phyloP scores from a whole-genome alignment of 2,329 filamentous ascomycete species.

The Cyclaneusma minus region DNA sequence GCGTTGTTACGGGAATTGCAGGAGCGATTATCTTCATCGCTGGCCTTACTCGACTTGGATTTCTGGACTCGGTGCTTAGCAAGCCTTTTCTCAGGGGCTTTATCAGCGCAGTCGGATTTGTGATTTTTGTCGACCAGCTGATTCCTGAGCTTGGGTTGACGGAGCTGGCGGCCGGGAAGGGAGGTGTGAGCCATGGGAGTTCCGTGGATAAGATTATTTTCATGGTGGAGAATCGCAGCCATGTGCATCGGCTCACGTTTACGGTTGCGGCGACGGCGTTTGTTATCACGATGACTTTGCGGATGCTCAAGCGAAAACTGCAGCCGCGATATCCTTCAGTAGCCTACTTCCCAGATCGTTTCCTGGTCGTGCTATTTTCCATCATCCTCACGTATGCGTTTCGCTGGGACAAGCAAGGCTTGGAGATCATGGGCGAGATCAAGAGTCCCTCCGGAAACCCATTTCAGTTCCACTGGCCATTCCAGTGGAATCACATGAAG shows the following conservation, averaged over 20 bases:
- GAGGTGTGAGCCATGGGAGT: slow-evolving; percentile 65
- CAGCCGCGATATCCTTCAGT: slow-evolving; percentile 67
- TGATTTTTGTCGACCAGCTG: slow-evolving; percentile 89
- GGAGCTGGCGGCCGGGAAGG: slow-evolving; percentile 41
- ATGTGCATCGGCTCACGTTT: slow-evolving; percentile 61
- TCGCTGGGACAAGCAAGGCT: slow-evolving; percentile 63
- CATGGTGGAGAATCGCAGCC: slow-evolving; percentile 47
- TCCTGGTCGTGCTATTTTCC: slow-evolving; percentile 74
- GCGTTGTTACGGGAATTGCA: slow-evolving; percentile 75
- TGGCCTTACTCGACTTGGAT: slow-evolving; percentile 73
- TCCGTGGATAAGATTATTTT: slow-evolving; percentile 77
- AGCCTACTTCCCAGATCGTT: slow-evolving; percentile 83
- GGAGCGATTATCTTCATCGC: slow-evolving; percentile 80
- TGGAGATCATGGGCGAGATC: slow-evolving; percentile 72
- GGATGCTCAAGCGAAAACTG: slow-evolving; percentile 69
- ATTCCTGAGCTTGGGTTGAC: slow-evolving; percentile 78
- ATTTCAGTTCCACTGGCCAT: slow-evolving; percentile 79
- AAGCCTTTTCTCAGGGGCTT: slow-evolving; percentile 87
- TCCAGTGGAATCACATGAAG: slow-evolving; percentile 57
- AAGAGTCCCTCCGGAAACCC: slow-evolving; percentile 46
- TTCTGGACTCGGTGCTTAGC: slow-evolving; percentile 86
- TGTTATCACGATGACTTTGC: slow-evolving; percentile 74
- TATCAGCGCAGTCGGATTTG: slow-evolving; percentile 91
- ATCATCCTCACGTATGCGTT: slow-evolving; percentile 65
- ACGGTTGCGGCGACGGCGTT: slow-evolving; percentile 69